Percentiles rank a stretch among this genome's conserved stretches.
These are phyloP conservation scores for Solanum dulcamara DNA, from an alignment of 257 asterid genomes.

Conservation along the genomic window DNA sequence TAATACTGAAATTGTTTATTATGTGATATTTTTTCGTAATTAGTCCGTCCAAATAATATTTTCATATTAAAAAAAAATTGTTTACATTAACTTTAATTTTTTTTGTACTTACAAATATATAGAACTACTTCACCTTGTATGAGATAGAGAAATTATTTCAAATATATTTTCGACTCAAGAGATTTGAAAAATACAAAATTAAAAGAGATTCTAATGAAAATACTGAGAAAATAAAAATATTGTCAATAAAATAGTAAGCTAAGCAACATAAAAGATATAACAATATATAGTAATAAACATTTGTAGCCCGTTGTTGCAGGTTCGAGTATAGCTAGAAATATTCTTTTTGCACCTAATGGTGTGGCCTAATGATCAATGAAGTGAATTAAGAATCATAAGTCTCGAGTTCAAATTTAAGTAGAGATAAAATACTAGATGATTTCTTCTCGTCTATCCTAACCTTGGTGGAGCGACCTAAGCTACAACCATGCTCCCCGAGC, in stretches of 20 bases:
- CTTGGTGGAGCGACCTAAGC: background rate
- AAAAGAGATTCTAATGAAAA: background rate
- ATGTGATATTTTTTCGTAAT: background rate
- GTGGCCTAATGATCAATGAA: background rate
- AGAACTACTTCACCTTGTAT: too few species aligned
- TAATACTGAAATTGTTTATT: background rate
- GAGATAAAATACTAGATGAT: background rate
- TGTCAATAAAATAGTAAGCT: background rate
- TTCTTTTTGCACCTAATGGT: too few species aligned
- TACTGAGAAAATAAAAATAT: background rate
- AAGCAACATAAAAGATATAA: background rate
- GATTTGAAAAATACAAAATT: background rate
- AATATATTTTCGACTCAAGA: background rate
- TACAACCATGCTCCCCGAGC: too few species aligned
- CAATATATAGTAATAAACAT: background rate
- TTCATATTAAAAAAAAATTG: background rate
- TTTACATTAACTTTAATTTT: background rate
- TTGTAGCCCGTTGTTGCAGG: background rate
- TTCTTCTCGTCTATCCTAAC: background rate
- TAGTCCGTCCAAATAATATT: background rate
- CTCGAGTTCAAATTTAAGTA: background rate
- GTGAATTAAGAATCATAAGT: background rate
- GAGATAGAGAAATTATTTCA: fast-evolving
- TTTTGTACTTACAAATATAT: too few species aligned
- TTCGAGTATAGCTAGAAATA: background rate